Conservation (phyloP, 2,329 filamentous ascomycete genomes). For the Drechslerella stenobrocha region DNA sequence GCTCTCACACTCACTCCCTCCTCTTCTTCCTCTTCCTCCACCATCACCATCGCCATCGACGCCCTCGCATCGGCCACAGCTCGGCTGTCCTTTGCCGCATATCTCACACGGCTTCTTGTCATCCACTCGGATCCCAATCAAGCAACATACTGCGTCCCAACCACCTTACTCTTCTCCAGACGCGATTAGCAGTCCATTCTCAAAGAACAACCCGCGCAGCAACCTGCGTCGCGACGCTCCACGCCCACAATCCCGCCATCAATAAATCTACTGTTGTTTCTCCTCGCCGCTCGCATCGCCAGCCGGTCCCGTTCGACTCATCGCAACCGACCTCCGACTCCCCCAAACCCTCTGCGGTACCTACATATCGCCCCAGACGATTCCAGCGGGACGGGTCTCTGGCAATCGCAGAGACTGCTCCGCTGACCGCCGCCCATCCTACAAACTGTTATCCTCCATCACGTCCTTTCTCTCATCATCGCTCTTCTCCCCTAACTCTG, state of each 20-base stretch:
- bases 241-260: too few relatives aligned
- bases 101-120: slow-evolving; percentile 20
- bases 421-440: slow-evolving; percentile 26
- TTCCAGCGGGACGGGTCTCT: slow-evolving; percentile 42
- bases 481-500: slow-evolving; percentile 46
- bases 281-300: too few relatives aligned
- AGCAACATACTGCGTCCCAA: slow-evolving; percentile 34
- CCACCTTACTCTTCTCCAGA: slow-evolving; percentile 38
- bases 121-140: slow-evolving; percentile 22
- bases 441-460: slow-evolving; percentile 48
- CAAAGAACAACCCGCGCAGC: neutral
- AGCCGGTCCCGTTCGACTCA: too few relatives aligned
- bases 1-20: neutral
- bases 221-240: neutral
- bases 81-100: slow-evolving; percentile 5
- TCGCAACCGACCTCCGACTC: slow-evolving; percentile 1
- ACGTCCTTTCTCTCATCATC: slow-evolving; percentile 47
- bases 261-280: too few relatives aligned
- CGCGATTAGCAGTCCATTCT: slow-evolving; percentile 40
- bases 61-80: slow-evolving; percentile 6
- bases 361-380: neutral
- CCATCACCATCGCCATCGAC: slow-evolving; percentile 13
- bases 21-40: too few relatives aligned
- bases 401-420: slow-evolving; percentile 41
- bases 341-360: neutral